Conservation (phyloP, 2,329 filamentous ascomycete genomes). For the Fonsecaea erecta region DNA sequence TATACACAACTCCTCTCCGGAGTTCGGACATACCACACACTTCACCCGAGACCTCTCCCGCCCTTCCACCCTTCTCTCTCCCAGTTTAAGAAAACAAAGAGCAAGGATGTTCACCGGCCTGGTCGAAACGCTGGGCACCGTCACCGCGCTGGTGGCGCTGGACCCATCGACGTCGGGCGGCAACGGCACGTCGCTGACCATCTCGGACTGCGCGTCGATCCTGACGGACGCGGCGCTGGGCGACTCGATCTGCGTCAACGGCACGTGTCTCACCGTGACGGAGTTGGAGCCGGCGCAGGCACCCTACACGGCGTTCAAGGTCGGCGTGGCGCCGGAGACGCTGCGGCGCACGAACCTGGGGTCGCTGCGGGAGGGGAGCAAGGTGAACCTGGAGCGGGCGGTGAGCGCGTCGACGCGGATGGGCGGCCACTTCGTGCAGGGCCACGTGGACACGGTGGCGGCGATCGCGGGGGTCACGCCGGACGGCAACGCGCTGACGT, state of each 20-base stretch:
- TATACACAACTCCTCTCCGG: too few species aligned
- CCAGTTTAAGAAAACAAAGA: background rate
- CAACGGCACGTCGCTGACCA: constrained; percentile 88
- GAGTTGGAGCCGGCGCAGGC: constrained; percentile 56
- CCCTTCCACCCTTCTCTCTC: background rate
- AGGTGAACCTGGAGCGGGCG: constrained; percentile 91
- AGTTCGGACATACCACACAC: too few species aligned
- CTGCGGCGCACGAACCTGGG: constrained; percentile 96
- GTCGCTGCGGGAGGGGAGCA: constrained; percentile 65
- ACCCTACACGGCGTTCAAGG: constrained; percentile 66
- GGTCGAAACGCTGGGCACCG: constrained; percentile 87
- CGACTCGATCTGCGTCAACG: constrained; percentile 94
- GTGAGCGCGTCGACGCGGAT: constrained; percentile 90
- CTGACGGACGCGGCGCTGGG: constrained; percentile 83
- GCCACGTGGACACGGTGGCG: constrained; percentile 91
- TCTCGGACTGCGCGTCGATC: constrained; percentile 74
- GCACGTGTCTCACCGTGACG: constrained; percentile 94
- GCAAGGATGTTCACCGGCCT: constrained; percentile 83
- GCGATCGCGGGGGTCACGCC: constrained; percentile 71
- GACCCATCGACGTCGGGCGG: constrained; percentile 72
- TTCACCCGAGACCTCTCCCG: too few species aligned
- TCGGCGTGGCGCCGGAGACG: constrained; percentile 93
- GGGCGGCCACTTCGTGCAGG: constrained; percentile 98
- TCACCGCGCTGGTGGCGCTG: constrained; percentile 78
- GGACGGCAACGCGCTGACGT: constrained; percentile 88